Conservation (phyloP, 2,329 filamentous ascomycete species). For the Exophiala viscosa region DNA sequence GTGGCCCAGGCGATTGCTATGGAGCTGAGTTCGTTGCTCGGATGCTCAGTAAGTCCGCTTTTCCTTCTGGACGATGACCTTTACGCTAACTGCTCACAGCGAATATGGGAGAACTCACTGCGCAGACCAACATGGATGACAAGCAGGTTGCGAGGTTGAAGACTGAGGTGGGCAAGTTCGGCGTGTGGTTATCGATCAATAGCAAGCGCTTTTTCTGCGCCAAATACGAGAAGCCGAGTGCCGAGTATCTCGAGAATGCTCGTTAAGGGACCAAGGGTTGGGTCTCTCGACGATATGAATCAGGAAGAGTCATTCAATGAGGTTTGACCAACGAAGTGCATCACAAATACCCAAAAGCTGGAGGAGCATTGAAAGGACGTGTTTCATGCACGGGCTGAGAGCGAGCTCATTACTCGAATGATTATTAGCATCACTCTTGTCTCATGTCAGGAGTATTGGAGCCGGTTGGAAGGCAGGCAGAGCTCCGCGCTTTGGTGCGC, state of each 20-base stretch:
- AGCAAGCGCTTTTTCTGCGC: slow-evolving; percentile 68
- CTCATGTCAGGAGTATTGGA: background rate
- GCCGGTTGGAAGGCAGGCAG: background rate
- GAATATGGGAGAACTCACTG: slow-evolving; percentile 84
- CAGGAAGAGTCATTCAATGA: too few species aligned
- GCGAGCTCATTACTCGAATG: too few species aligned
- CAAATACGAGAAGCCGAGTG: slow-evolving; percentile 41
- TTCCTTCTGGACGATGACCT: background rate
- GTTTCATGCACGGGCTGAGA: too few species aligned
- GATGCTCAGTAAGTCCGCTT: slow-evolving; percentile 67
- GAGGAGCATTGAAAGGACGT: too few species aligned
- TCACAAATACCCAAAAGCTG: too few species aligned
- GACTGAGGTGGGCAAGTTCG: slow-evolving; percentile 84
- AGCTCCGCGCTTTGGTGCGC: background rate
- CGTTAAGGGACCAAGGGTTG: slow-evolving; percentile 3
- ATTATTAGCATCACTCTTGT: background rate
- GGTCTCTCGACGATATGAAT: background rate
- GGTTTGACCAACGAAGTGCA: too few species aligned
- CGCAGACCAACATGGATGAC: slow-evolving; percentile 96
- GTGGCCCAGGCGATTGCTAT: slow-evolving; percentile 75
- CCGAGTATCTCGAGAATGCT: slow-evolving; percentile 24
- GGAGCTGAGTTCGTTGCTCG: slow-evolving; percentile 88
- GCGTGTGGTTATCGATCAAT: slow-evolving; percentile 76
- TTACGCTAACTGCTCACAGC: slow-evolving; percentile 50
- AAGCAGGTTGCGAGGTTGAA: slow-evolving; percentile 84